Evolutionary conservation across 768 basidiomycete genomes (phyloP), one percentile per base, ranked within the genome.

Genomic region (Boletus subcaerulescens): DNA sequence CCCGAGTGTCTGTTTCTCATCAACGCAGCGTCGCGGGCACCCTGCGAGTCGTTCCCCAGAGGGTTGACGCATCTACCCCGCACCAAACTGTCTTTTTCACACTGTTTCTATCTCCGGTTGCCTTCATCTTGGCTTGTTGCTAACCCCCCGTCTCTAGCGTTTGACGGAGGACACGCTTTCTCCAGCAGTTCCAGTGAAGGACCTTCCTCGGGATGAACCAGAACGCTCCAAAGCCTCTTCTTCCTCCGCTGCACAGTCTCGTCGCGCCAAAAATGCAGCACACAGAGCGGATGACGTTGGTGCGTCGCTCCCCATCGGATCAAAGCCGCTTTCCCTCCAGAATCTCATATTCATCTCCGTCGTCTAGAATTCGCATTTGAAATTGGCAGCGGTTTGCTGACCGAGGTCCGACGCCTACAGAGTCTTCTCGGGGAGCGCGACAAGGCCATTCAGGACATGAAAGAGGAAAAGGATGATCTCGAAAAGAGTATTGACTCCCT

Each of bases 301-400:
- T 90, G 63, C 67, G 89, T 81, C 45, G 3, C 44, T 59, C 40
- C 38, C 42, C 31, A 55, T 52, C 59, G 46, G 55, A 58, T 63
- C 57, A 46, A 15, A 9, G n/a, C 15, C 50, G 7, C 12, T 18
- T 15, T 15, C 20, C 20, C 2, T 57, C 44, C 44, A 14, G 29
- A 36, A 3, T 43, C 58, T 38, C 46, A 18, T 52, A 45, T 56
- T 65, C 52, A 66, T 63, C 7, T 60, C 57, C 65, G 56, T 51
- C 59, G 61, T 65, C 67, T 74, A 90, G 96, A 97, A 76, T 98
- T 98, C 63, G 96, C 96, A 39, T 95, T 97, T 63, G 96, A 98
- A 76, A 98, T 98, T 53, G 95, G 96, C 8, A 94, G 91, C 59
- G 89, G 89, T 13, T 77, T 98, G 47, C 77, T 98, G 31, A 89